These are phyloP conservation scores for Prunus fruticosa DNA, from an alignment of 306 rosid genomes.

Conservation along the genomic window DNA sequence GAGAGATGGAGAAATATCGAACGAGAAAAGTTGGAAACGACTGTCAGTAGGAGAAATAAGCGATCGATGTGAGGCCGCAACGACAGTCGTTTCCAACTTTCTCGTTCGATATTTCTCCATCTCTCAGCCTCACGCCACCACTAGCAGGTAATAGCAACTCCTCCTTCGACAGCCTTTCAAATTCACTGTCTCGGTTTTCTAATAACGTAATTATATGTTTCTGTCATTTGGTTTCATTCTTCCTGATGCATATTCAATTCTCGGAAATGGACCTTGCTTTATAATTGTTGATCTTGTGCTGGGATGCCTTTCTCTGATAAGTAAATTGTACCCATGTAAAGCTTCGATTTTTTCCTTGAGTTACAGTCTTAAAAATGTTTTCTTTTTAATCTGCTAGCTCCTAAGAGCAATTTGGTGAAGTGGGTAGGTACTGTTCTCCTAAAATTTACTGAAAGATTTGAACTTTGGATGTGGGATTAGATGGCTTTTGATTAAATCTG, in stretches of 20 bases:
- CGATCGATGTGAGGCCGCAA: too few species aligned
- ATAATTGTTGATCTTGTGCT: background rate
- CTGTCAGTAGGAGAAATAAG: background rate
- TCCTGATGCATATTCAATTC: background rate
- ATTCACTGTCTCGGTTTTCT: background rate
- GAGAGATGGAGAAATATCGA: background rate
- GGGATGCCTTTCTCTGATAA: background rate
- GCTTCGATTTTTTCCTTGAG: background rate
- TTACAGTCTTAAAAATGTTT: background rate
- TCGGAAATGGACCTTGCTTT: background rate
- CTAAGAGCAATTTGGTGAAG: background rate
- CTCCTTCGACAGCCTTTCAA: background rate
- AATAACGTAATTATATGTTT: background rate
- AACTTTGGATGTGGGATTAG: background rate
- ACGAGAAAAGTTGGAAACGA: background rate
- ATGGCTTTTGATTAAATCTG: background rate
- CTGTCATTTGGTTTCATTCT: background rate
- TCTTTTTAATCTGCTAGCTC: background rate
- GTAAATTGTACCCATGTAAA: background rate
- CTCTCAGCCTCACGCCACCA: background rate
- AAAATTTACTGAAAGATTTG: background rate
- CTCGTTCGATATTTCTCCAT: background rate
- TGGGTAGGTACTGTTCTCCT: background rate
- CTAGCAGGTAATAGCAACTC: background rate
- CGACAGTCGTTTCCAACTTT: background rate